Conservation (phyloP, 1,284 basidiomycete species). For the Boletellus sp. region DNA sequence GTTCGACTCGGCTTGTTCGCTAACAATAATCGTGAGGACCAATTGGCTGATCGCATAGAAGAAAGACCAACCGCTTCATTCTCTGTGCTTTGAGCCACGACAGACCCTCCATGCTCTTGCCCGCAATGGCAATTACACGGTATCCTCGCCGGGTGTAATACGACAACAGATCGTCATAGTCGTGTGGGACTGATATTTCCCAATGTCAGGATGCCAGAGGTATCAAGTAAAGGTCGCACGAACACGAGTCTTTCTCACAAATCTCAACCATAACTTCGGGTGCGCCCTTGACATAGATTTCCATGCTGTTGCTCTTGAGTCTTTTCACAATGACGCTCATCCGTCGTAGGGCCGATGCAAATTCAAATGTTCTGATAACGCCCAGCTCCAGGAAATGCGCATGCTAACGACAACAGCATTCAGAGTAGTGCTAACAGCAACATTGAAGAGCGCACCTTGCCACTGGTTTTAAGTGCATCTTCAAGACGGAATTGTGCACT, state of each 20-base stretch:
- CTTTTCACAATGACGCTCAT: constrained; percentile 99
- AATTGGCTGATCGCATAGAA: constrained; percentile 1
- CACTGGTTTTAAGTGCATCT: constrained; percentile 82
- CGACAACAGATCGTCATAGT: constrained; percentile 94
- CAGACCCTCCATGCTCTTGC: constrained; percentile 90
- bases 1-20: constrained; percentile 91
- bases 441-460: constrained; percentile 51
- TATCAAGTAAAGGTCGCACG: constrained; percentile 33
- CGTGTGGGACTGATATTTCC: constrained; percentile 73
- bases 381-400: constrained; percentile 96
- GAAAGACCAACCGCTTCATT: constrained; percentile 75
- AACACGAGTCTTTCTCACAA: constrained; percentile 84
- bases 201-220: constrained; percentile 5
- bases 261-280: constrained; percentile 98
- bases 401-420: constrained; percentile 48
- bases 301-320: constrained; percentile 92
- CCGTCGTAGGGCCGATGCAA: constrained; percentile 87
- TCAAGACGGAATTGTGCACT: constrained; percentile 86
- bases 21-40: constrained; percentile 32
- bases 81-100: constrained; percentile 98
- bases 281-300: constrained; percentile 97
- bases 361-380: constrained; percentile 95
- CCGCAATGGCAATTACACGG: constrained; percentile 97
- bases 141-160: constrained; percentile 98
- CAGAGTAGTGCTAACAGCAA: constrained; percentile 1